Base-by-base conservation (phyloP, 768 basidiomycete species). In the Lactarius sp. region DNA sequence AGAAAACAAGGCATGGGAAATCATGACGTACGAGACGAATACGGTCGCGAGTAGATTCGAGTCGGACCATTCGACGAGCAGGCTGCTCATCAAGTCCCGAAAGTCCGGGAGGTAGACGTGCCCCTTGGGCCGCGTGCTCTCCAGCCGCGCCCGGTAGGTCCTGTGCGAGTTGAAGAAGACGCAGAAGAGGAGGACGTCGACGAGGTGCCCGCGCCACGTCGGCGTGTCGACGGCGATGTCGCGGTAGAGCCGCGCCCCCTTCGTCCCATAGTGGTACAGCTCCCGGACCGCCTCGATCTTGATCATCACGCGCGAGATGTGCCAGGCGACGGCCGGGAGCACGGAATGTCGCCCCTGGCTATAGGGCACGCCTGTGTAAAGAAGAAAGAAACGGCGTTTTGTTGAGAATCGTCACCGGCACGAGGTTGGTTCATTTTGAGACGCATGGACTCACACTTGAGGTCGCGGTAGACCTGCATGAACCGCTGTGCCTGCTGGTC, bases 401-500 rank as follows among this genome's bases (percentile, higher is more conserved):
- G 27, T 27, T 27, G 27, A 27, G 27, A 27, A 27, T 27, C 27
- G 27, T 27, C 27, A 27, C 22, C 2, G 27, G 1, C 27, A 27
- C 27, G 27, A 27, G 27, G 27, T 22, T 2, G 2, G 22, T 27
- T 27, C 27, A 27, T 27, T 27, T 27, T 27, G 27, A 27, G 27
- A 27, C 27, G 27, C 27, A 27, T 27, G 27, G 27, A 27, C 27
- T 27, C n/a, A 62, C 61, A 56, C 51, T 62, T 56, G 47, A 56
- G 61, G 31, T 62, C 54, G 61, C 51, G 62, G 31, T 58, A 52
- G 51, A 58, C 51, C 18, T 58, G 56, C 56, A 63, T 58, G 62
- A 58, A 63, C 18, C 56, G 56, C 12, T 53, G 62, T 5, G 62
- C 56, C 31, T 58, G 62, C 14, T 62, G 31, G 51, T 58, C 62